phyloP scores from a whole-genome alignment of 2,329 filamentous ascomycete species.

The Cytospora chrysosperma region DNA sequence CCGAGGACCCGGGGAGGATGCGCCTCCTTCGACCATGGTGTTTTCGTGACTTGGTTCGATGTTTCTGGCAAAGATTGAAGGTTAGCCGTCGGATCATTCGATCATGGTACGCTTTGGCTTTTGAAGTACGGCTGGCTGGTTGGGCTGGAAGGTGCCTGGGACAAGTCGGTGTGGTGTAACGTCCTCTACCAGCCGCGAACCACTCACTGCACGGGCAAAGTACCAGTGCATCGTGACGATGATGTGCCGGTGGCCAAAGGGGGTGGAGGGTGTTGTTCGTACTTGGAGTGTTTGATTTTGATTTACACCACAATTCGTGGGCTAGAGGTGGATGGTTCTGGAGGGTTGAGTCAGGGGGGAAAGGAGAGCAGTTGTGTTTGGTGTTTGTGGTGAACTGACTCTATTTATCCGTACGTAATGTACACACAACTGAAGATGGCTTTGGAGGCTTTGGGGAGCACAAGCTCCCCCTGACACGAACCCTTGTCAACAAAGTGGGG shows the following conservation, averaged over 20 bases:
- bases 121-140: neutral
- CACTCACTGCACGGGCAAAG: neutral
- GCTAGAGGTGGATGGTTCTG: neutral
- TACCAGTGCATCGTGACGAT: neutral
- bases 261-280: neutral
- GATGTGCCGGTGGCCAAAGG: neutral
- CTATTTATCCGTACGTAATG: too few species aligned
- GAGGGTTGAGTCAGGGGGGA: neutral
- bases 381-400: neutral
- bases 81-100: conserved; percentile 6
- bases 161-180: neutral
- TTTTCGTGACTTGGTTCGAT: neutral
- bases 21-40: conserved; percentile 23
- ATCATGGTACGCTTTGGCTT: neutral
- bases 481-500: conserved; percentile 6
- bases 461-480: conserved; percentile 15
- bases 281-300: neutral
- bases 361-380: too few species aligned
- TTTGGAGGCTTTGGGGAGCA: conserved; percentile 1
- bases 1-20: conserved; percentile 51
- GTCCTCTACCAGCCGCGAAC: neutral
- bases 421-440: conserved; percentile 2
- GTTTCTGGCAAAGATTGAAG: neutral
- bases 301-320: neutral
- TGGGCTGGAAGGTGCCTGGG: neutral